Conservation (phyloP, 2,329 filamentous ascomycete species). For the Aureobasidium sp. region DNA sequence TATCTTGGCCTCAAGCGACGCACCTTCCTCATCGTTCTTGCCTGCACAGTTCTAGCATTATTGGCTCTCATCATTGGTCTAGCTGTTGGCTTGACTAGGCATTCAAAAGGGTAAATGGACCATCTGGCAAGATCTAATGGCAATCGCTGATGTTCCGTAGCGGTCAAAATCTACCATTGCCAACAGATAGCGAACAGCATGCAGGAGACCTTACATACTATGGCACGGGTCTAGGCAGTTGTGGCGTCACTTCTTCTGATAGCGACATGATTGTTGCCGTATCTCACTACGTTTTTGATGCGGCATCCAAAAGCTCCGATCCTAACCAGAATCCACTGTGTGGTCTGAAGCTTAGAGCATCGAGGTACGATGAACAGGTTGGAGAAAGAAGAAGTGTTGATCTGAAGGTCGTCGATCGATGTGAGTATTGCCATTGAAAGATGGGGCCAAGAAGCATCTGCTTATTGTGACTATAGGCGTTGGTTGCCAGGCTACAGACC, state of each 20-base stretch:
- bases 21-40: conserved; percentile 28
- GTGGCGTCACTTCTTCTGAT: conserved; percentile 48
- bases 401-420: conserved; percentile 61
- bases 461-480: conserved; percentile 12
- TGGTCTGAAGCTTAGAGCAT: conserved; percentile 55
- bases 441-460: not conserved
- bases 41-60: conserved; percentile 24
- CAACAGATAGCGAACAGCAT: conserved; percentile 43
- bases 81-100: conserved; percentile 28
- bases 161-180: conserved; percentile 41
- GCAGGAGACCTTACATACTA: conserved; percentile 64
- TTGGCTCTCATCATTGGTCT: conserved; percentile 34
- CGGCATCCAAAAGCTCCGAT: conserved; percentile 30
- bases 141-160: conserved; percentile 14
- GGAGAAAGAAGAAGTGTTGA: conserved; percentile 44
- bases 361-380: conserved; percentile 38
- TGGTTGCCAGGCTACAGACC: conserved; percentile 37
- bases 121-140: not conserved
- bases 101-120: conserved; percentile 13
- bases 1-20: conserved; percentile 32
- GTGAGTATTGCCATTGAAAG: conserved; percentile 24
- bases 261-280: conserved; percentile 57
- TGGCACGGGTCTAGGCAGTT: conserved; percentile 57
- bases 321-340: conserved; percentile 60
- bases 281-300: conserved; percentile 59